Base-by-base conservation (phyloP, 169 alveolate genomes). In the Eimeria zaria region DNA sequence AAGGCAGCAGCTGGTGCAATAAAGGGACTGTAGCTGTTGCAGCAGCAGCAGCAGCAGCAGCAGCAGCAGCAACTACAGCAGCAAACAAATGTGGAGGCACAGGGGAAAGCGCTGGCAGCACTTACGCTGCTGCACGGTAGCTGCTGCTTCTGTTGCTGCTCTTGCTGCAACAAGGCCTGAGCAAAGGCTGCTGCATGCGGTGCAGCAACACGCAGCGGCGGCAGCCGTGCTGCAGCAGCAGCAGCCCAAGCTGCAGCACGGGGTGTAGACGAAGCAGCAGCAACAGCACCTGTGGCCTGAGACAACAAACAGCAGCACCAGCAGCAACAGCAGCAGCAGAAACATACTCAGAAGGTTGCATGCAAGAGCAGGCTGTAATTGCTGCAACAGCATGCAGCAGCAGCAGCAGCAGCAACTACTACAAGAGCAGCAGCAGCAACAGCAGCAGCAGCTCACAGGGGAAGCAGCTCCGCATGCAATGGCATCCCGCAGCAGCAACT, bases 401-500 rank as follows among this genome's bases (percentile, higher is more conserved):
- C 88, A 41, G 88, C 88, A 76, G 41, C 88, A n/a, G 89, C 89
- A 80, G 64, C 69, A 74, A 41, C 85, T 8, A 80, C 69, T 69
- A 80, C n/a, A n/a, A n/a, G n/a, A n/a, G 41, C 67, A 80, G 46
- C 69, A 80, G 89, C 89, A 41, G 89, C 89, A 44, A 69, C 89
- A 44, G 89, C 89, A 44, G 89, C 64, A n/a, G 64, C 89, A 39
- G 69, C 89, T 44, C 46, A 41, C 89, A 16, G 39, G 64, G 22
- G 89, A 44, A n/a, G 64, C 89, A 33, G 67, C 89, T 18, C 89
- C 89, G 69, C 67, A 80, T 80, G 89, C 89, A 80, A 80, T 20
- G 3, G 89, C 89, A 51, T 80, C 89, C 89, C 30, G 69, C 64
- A 80, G 69, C 64, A 80, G 89, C 67, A 80, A 80, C 89, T 80